Conservation (phyloP, 2,329 filamentous ascomycete genomes). For the Diaporthe citri region DNA sequence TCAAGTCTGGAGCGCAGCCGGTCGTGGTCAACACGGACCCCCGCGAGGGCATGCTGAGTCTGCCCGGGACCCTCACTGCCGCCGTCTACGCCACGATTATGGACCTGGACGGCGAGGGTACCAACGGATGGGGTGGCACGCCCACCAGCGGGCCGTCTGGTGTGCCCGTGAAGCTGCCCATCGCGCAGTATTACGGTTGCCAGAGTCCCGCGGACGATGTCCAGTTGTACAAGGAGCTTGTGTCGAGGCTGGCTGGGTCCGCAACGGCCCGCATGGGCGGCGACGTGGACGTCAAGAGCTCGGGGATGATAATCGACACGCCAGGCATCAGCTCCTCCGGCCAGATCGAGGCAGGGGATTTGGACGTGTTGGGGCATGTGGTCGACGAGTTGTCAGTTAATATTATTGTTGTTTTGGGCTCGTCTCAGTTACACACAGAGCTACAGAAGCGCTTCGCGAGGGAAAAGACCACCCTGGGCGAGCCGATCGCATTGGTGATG, state of each 20-base stretch:
- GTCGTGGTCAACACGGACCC: constrained; percentile 89
- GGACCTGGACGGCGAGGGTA: constrained; percentile 80
- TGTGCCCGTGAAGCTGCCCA: constrained; percentile 89
- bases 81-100: constrained; percentile 89
- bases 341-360: constrained; percentile 62
- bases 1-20: constrained; percentile 79
- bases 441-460: constrained; percentile 77
- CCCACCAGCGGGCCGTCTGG: constrained; percentile 91
- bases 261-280: constrained; percentile 83
- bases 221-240: constrained; percentile 78
- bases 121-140: constrained; percentile 86
- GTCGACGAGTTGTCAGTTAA: constrained; percentile 77
- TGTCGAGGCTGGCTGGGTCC: constrained; percentile 82
- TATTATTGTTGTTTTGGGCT: constrained; percentile 84
- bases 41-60: constrained; percentile 80
- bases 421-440: constrained; percentile 80
- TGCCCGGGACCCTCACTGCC: constrained; percentile 86
- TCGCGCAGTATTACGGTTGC: constrained; percentile 90
- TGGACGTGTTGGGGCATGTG: constrained; percentile 86
- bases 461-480: constrained; percentile 68
- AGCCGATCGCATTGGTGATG: constrained; percentile 80
- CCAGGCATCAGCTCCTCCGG: constrained; percentile 76
- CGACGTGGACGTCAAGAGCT: constrained; percentile 76
- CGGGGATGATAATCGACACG: constrained; percentile 89
- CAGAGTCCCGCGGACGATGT: constrained; percentile 79